Evolutionary conservation across 805 yeast genomes (phyloP).

Genomic region (Yamadazyma paraphyllophila): DNA sequence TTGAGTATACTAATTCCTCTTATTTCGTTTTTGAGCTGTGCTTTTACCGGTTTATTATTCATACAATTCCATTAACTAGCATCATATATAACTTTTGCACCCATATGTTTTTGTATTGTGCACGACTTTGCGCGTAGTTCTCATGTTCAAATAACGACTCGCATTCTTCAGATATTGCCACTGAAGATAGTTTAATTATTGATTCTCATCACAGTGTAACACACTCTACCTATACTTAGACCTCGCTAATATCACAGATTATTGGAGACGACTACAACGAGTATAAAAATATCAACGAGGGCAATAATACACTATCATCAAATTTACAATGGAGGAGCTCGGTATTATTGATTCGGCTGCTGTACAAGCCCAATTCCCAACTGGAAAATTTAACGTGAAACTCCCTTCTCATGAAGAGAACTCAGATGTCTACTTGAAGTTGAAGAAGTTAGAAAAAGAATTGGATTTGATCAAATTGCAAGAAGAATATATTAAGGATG

Average conservation of each 20-base stretch:
- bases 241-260: too few relatives aligned
- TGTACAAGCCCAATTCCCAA: conserved; percentile 9
- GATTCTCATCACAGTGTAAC: not conserved
- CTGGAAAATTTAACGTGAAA: conserved; percentile 2
- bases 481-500: conserved; percentile 97
- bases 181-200: conserved; percentile 2
- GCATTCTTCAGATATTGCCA: conserved; percentile 8
- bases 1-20: conserved; percentile 15
- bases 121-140: not conserved
- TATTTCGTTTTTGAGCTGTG: conserved; percentile 4
- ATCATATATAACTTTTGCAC: not conserved
- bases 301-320: not conserved
- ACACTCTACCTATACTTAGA: not conserved
- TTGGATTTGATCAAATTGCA: conserved; percentile 80
- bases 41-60: not conserved
- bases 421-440: conserved; percentile 73
- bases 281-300: too few relatives aligned
- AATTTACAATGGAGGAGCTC: conserved; percentile 33
- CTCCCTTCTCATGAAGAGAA: conserved; percentile 25
- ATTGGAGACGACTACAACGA: too few relatives aligned
- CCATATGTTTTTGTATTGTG: not conserved
- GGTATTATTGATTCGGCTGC: conserved; percentile 24
- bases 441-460: conserved; percentile 89
- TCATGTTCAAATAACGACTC: not conserved
- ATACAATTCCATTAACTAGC: not conserved